phyloP scores from a whole-genome alignment of 2,329 filamentous ascomycete genomes.

The Talaromyces pinophilus region DNA sequence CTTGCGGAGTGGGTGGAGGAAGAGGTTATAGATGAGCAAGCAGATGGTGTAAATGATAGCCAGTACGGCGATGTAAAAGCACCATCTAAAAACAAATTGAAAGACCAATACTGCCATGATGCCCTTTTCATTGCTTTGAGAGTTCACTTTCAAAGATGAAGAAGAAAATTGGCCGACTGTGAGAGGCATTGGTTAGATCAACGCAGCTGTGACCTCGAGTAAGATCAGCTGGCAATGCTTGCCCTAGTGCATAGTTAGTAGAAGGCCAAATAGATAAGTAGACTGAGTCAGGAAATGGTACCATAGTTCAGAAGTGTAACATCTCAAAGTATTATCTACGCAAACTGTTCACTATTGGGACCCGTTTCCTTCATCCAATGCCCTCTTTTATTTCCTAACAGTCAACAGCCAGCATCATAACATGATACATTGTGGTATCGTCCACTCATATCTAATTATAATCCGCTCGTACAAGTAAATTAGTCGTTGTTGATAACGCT shows the following conservation, averaged over 20 bases:
- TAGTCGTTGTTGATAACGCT: neutral
- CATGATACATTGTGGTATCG: neutral
- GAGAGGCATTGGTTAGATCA: neutral
- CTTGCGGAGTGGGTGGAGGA: no score
- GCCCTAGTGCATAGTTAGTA: neutral
- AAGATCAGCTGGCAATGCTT: neutral
- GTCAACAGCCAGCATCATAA: neutral
- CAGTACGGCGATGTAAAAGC: neutral
- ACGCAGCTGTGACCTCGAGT: neutral
- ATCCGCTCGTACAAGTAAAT: neutral
- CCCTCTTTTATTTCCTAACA: neutral
- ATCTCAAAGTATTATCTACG: neutral
- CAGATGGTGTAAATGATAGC: neutral
- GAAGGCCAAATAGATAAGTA: neutral
- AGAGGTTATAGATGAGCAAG: neutral
- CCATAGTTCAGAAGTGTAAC: neutral
- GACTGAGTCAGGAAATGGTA: neutral
- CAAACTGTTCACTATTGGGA: neutral
- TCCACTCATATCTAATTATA: neutral
- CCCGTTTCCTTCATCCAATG: neutral
- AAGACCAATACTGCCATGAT: neutral
- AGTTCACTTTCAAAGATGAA: neutral
- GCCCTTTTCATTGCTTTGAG: neutral
- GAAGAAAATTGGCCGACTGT: neutral
- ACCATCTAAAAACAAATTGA: neutral